These are phyloP conservation scores for Ziziphus jujuba DNA, from an alignment of 306 rosid genomes.

Conservation along the genomic window DNA sequence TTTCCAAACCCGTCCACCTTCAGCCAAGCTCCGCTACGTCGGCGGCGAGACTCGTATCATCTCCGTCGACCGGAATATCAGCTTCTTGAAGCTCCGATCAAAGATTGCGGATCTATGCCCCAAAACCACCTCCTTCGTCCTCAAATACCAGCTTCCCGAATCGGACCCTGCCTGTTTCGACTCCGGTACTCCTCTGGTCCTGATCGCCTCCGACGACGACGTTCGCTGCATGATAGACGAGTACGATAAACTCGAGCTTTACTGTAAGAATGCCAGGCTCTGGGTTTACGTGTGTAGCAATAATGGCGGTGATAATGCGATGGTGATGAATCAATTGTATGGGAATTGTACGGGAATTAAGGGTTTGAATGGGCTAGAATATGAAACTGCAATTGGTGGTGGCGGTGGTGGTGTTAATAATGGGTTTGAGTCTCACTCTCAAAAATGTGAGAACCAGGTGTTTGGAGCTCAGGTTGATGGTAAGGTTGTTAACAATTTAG, in stretches of 20 bases:
- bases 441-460: background rate
- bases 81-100: conserved; percentile 23
- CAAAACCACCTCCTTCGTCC: conserved; percentile 1
- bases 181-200: conserved; percentile 13
- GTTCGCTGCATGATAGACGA: conserved; percentile 29
- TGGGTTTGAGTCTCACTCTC: background rate
- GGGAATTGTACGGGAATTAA: conserved; percentile 3
- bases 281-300: conserved; percentile 31
- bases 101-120: conserved; percentile 28
- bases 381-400: background rate
- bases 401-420: too few relatives aligned
- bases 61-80: conserved; percentile 20
- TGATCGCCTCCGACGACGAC: conserved; percentile 29
- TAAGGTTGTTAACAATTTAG: background rate
- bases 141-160: conserved; percentile 18
- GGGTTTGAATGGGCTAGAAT: background rate
- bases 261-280: conserved; percentile 25
- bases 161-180: background rate
- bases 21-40: conserved; percentile 25
- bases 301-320: background rate
- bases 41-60: conserved; percentile 35
- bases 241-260: conserved; percentile 21
- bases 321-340: background rate
- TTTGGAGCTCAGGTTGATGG: background rate
- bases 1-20: conserved; percentile 12